A percentile compares a stretch with the other conserved stretches of the same genome.
Evolutionary conservation across 73 alveolate genomes (phyloP).

Genomic region (Urostyla sp.): DNA sequence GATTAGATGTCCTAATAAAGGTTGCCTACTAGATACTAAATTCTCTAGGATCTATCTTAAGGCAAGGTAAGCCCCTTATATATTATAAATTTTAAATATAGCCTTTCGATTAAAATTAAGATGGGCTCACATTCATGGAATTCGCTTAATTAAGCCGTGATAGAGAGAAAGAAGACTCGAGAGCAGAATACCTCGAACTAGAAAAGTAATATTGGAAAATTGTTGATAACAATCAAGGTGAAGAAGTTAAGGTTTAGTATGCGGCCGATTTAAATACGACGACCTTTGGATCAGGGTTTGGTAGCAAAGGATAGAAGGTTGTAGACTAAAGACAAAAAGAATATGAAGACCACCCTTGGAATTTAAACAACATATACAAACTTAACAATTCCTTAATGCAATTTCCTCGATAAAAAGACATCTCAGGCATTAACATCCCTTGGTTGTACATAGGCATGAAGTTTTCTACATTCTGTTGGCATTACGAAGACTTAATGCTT

Average conservation of each 20-base stretch:
- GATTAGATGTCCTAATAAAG: slow-evolving; percentile 44
- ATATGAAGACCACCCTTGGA: slow-evolving; percentile 69
- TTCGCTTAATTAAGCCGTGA: slow-evolving; percentile 42
- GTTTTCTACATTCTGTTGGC: slow-evolving; percentile 88
- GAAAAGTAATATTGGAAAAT: slow-evolving; percentile 81
- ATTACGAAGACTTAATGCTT: slow-evolving; percentile 78
- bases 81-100: background rate
- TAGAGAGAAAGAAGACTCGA: slow-evolving; percentile 20
- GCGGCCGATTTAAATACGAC: slow-evolving; percentile 87
- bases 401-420: slow-evolving; percentile 67
- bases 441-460: slow-evolving; percentile 87
- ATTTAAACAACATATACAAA: slow-evolving; percentile 61
- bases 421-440: slow-evolving; percentile 85
- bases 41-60: slow-evolving; percentile 62
- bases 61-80: slow-evolving; percentile 82
- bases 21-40: slow-evolving; percentile 70
- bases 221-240: slow-evolving; percentile 74
- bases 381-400: slow-evolving; percentile 67
- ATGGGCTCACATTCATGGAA: slow-evolving; percentile 59
- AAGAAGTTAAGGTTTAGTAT: slow-evolving; percentile 74
- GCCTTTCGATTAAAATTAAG: slow-evolving; percentile 60
- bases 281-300: slow-evolving; percentile 78
- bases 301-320: slow-evolving; percentile 15
- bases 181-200: slow-evolving; percentile 45
- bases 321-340: slow-evolving; percentile 31